These are phyloP conservation scores for Monosporascus ibericus DNA, from an alignment of 2,329 filamentous ascomycete genomes.

Conservation along the genomic window DNA sequence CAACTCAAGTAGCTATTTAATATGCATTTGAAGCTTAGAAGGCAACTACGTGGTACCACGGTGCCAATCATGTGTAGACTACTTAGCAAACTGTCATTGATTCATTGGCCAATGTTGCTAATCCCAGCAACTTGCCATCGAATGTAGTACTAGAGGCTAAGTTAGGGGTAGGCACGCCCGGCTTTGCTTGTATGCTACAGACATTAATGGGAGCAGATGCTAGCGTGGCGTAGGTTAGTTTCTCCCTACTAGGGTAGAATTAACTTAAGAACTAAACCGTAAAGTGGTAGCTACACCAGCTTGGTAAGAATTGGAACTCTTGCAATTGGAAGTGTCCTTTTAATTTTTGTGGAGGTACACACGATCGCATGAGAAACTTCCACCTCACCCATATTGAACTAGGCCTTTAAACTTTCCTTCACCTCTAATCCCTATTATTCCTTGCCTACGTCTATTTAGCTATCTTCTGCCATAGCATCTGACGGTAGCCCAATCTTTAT, in stretches of 20 bases:
- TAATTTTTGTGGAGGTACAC: constrained; percentile 18
- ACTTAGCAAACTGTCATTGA: no score
- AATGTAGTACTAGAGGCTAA: no score
- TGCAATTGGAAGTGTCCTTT: background rate
- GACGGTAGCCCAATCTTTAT: background rate
- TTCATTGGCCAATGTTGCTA: no score
- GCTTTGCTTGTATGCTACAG: no score
- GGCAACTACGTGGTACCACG: no score
- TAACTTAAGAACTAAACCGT: background rate
- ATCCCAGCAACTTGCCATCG: no score
- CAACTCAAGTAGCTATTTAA: background rate
- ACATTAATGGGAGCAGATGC: no score
- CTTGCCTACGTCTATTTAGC: background rate
- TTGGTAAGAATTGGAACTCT: background rate
- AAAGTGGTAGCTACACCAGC: background rate
- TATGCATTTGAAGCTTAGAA: no score
- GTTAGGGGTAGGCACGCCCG: no score
- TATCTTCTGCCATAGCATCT: background rate
- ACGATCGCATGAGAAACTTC: constrained; percentile 15
- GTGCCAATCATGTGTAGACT: no score
- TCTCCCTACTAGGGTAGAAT: no score
- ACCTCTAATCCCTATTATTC: background rate
- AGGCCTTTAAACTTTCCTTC: background rate
- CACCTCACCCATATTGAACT: constrained; percentile 13
- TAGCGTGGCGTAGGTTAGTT: background rate